Evolutionary conservation across 139 green algal species (phyloP).

Genomic region (Tetratostichococcus sp.): DNA sequence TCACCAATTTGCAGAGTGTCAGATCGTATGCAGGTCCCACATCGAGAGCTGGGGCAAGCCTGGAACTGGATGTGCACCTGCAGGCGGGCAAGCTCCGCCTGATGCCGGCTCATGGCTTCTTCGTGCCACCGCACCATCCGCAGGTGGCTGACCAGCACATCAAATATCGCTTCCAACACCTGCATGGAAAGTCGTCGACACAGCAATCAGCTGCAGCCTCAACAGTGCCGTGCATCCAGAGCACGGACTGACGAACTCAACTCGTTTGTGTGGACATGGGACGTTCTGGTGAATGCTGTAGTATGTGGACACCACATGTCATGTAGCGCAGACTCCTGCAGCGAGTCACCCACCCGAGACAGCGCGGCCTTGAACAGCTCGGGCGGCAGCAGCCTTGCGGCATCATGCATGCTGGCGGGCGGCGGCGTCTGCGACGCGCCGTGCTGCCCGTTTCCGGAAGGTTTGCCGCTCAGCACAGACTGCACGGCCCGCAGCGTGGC

Average conservation of each 20-base stretch:
- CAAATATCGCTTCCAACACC: slow-evolving; percentile 40
- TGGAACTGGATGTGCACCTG: not conserved
- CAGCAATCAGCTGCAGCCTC: too few relatives aligned
- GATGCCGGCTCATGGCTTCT: slow-evolving; percentile 5
- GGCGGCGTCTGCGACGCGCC: slow-evolving; percentile 14
- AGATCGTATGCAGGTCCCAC: too few relatives aligned
- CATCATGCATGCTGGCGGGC: slow-evolving; percentile 20
- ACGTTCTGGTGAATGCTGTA: too few relatives aligned
- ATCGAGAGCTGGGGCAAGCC: not conserved
- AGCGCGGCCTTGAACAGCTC: slow-evolving; percentile 43
- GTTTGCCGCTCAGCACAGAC: not conserved
- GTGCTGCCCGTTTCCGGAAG: slow-evolving; percentile 24
- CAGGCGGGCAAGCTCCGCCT: not conserved
- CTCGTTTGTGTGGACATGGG: too few relatives aligned
- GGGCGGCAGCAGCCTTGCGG: slow-evolving; percentile 30
- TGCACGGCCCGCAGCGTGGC: not conserved
- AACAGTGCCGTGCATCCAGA: too few relatives aligned
- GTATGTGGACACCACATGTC: too few relatives aligned
- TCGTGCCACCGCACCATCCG: slow-evolving; percentile 41
- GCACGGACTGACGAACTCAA: too few relatives aligned
- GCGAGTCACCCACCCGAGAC: slow-evolving; percentile 5
- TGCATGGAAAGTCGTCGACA: too few relatives aligned
- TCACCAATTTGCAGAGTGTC: too few relatives aligned
- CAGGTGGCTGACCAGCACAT: slow-evolving; percentile 39
- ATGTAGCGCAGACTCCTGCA: not conserved